phyloP scores from a whole-genome alignment of 225 moss, liverwort and hornwort genomes.

The Anthoceros angustus region DNA sequence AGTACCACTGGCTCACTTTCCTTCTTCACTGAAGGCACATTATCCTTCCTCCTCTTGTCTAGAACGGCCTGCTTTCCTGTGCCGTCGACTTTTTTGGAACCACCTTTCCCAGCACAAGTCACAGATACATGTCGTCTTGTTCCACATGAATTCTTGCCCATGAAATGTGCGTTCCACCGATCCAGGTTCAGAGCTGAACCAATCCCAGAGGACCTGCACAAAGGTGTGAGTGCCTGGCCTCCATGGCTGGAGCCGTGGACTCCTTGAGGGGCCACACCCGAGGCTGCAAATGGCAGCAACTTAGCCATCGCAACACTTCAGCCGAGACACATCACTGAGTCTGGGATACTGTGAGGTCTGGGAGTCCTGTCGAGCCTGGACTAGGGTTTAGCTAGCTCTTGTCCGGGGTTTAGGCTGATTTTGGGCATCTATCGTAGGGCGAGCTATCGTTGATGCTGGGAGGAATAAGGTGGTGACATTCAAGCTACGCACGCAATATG shows the following conservation, averaged over 20 bases:
- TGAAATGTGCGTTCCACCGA: background rate
- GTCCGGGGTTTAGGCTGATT: no score
- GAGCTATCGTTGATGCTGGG: no score
- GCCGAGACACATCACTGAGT: no score
- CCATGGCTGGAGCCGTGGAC: background rate
- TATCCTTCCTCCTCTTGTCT: background rate
- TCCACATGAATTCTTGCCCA: no score
- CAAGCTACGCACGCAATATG: background rate
- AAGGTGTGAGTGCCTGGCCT: background rate
- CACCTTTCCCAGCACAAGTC: background rate
- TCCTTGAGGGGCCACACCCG: background rate
- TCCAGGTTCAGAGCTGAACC: background rate
- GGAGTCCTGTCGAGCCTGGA: no score
- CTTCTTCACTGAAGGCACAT: background rate
- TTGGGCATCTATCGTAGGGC: no score
- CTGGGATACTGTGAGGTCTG: no score
- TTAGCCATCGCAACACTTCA: background rate
- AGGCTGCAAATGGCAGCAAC: background rate
- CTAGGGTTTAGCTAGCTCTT: no score
- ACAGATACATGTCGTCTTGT: background rate
- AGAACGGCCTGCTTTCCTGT: background rate
- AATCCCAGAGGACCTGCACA: background rate
- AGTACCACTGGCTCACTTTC: background rate
- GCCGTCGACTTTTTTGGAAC: background rate
- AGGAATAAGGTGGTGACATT: no score